These are phyloP conservation scores for Saccharomycopsis amapae DNA, from an alignment of 805 yeast species.

Conservation along the genomic window DNA sequence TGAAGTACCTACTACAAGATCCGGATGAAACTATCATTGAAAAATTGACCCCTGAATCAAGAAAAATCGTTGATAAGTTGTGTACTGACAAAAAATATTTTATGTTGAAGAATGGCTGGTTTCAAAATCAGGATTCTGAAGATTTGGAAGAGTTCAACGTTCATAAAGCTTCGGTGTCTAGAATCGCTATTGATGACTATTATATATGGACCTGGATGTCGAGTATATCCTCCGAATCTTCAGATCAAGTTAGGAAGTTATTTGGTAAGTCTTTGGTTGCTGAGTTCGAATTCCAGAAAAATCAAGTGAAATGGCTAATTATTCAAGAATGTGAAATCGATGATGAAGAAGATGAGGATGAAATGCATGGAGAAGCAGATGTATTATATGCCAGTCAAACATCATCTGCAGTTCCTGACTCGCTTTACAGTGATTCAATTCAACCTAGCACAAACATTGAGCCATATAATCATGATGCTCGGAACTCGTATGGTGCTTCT, in stretches of 20 bases:
- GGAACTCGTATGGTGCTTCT: no score
- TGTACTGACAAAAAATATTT: constrained; percentile 23
- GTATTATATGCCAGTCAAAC: constrained; percentile 3
- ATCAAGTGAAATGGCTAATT: constrained; percentile 68
- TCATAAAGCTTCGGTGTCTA: constrained; percentile 40
- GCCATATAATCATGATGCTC: no score
- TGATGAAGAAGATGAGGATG: constrained; percentile 5
- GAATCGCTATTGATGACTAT: constrained; percentile 76
- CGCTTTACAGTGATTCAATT: background rate
- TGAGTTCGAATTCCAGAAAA: constrained; percentile 73
- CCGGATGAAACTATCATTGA: constrained; percentile 45
- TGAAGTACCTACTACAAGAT: constrained; percentile 64
- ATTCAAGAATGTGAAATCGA: constrained; percentile 53
- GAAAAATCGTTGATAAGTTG: constrained; percentile 42
- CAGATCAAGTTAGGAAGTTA: constrained; percentile 50
- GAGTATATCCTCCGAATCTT: constrained; percentile 66
- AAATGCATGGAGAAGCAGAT: background rate
- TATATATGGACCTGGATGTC: constrained; percentile 91
- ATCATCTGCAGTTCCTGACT: constrained; percentile 8
- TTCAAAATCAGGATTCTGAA: constrained; percentile 29
- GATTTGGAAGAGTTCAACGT: constrained; percentile 30
- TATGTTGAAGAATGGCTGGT: constrained; percentile 21
- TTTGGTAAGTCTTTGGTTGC: constrained; percentile 80
- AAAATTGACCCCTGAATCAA: constrained; percentile 67
- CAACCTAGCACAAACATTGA: no score